Percentiles rank a stretch among this genome's conserved stretches.
These are phyloP conservation scores for Ophiostoma tasmaniense DNA, from an alignment of 2,329 filamentous ascomycete genomes.

Conservation along the genomic window DNA sequence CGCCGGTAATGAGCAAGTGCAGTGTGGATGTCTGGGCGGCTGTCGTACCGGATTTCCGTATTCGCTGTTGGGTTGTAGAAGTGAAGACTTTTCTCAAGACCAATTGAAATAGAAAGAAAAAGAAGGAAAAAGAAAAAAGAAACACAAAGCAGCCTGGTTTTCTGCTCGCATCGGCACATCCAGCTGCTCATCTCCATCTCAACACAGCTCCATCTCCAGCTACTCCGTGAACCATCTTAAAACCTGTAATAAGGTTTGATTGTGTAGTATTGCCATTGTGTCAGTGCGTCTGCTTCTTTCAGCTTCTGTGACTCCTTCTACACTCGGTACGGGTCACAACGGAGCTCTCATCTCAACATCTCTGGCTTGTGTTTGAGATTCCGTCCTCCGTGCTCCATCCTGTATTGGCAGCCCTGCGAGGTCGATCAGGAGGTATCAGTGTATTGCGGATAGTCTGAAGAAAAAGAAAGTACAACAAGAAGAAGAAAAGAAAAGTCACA, in stretches of 20 bases:
- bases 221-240: neutral
- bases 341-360: neutral
- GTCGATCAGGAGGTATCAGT: constrained; percentile 1
- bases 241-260: neutral
- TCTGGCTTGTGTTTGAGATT: neutral
- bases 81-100: neutral
- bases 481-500: neutral
- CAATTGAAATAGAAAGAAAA: too few species aligned
- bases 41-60: neutral
- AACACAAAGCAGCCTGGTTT: neutral
- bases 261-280: neutral
- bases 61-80: neutral
- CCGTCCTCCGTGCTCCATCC: neutral
- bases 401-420: neutral
- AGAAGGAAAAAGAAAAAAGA: neutral
- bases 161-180: neutral
- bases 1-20: constrained; percentile 1
- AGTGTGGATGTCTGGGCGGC: neutral
- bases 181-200: neutral
- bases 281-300: neutral
- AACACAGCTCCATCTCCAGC: neutral
- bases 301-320: neutral
- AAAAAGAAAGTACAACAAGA: neutral
- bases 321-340: neutral
- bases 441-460: neutral